Conservation (phyloP, 768 basidiomycete species). For the Udeniomyces megalosporus region DNA sequence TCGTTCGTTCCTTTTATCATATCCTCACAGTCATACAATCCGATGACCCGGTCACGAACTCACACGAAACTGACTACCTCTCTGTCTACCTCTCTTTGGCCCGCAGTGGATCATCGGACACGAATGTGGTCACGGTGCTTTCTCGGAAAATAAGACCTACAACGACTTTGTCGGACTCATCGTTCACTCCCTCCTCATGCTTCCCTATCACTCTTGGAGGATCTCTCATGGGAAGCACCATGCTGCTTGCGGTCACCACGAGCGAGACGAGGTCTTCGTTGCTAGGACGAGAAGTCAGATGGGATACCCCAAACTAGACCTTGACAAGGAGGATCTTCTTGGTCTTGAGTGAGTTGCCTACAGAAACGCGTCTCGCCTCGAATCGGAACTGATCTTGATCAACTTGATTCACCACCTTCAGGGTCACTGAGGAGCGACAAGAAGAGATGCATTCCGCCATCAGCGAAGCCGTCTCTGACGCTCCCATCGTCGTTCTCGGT, state of each 20-base stretch:
- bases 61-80: constrained; percentile 43
- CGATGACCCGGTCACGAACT: too few relatives aligned
- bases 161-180: constrained; percentile 88
- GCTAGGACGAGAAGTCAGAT: constrained; percentile 63
- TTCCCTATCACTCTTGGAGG: constrained; percentile 96
- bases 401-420: background rate
- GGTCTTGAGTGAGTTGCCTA: background rate
- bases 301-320: constrained; percentile 44
- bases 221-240: constrained; percentile 91
- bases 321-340: constrained; percentile 21
- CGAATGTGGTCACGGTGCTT: constrained; percentile 92
- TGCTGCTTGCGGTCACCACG: constrained; percentile 85
- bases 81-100: background rate
- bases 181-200: constrained; percentile 57
- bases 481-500: constrained; percentile 44
- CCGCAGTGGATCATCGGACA: constrained; percentile 68
- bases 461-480: constrained; percentile 76
- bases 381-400: background rate
- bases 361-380: too few relatives aligned
- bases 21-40: too few relatives aligned
- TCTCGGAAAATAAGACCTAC: constrained; percentile 43
- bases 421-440: constrained; percentile 27
- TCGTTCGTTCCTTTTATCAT: background rate
- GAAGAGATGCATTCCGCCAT: constrained; percentile 28
- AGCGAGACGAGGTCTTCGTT: constrained; percentile 89